These are phyloP conservation scores for Heterobasidion occidentale DNA, from an alignment of 1,284 basidiomycete genomes.

Conservation along the genomic window DNA sequence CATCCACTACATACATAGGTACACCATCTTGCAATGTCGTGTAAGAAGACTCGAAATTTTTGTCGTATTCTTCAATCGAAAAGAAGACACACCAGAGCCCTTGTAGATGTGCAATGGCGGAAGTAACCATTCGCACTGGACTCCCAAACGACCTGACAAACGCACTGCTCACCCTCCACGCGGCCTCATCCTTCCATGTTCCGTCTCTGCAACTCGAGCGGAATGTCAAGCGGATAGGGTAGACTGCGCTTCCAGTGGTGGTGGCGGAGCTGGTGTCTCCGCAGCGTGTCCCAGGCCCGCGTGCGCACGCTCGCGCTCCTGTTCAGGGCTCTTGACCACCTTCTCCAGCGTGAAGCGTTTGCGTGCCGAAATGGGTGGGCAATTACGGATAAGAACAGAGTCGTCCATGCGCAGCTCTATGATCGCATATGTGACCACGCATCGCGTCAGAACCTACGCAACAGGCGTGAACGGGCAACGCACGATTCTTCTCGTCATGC, in stretches of 20 bases:
- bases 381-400: conserved; percentile 68
- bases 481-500: conserved; percentile 65
- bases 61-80: no score
- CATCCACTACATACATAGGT: no score
- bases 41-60: no score
- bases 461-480: conserved; percentile 14
- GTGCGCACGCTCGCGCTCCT: conserved; percentile 35
- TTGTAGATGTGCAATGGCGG: no score
- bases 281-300: background rate
- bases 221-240: background rate
- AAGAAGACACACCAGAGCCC: no score
- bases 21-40: no score
- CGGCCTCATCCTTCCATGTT: no score
- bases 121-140: no score
- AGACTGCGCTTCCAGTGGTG: background rate
- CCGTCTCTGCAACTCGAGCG: no score
- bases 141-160: no score
- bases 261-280: background rate
- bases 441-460: conserved; percentile 1
- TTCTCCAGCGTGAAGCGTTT: conserved; percentile 68
- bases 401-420: conserved; percentile 60
- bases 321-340: conserved; percentile 58
- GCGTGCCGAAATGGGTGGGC: conserved; percentile 66
- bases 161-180: no score
- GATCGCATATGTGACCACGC: background rate